These are phyloP conservation scores for Entomortierella parvispora DNA, from an alignment of 192 early-diverging fungal species.

Conservation along the genomic window DNA sequence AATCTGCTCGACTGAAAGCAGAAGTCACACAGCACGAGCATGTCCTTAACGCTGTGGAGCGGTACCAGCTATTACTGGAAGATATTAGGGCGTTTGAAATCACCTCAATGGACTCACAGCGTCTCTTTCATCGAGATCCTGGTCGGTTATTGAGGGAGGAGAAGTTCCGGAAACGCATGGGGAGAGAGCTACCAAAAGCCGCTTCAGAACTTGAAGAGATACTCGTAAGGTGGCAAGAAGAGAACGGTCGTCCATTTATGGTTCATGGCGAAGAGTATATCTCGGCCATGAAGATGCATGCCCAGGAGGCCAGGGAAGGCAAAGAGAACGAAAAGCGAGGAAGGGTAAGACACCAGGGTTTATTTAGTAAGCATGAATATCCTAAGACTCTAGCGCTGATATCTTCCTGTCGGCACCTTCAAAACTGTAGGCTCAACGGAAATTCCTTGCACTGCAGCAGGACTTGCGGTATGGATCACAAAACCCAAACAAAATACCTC, in stretches of 20 bases:
- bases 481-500: constrained; percentile 27
- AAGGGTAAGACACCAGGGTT: constrained; percentile 16
- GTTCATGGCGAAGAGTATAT: constrained; percentile 58
- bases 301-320: constrained; percentile 31
- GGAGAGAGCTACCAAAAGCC: constrained; percentile 56
- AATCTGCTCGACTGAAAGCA: constrained; percentile 48
- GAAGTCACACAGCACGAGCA: constrained; percentile 52
- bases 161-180: constrained; percentile 57
- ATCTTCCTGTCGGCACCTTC: background rate
- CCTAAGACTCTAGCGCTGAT: background rate
- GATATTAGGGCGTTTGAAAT: constrained; percentile 53
- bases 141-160: constrained; percentile 62
- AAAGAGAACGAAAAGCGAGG: constrained; percentile 33
- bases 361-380: background rate
- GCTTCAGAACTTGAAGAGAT: constrained; percentile 48
- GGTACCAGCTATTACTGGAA: constrained; percentile 45
- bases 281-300: constrained; percentile 33
- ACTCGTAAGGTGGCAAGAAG: constrained; percentile 48
- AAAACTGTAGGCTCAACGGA: constrained; percentile 16
- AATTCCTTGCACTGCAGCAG: constrained; percentile 3
- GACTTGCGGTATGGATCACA: constrained; percentile 36
- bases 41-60: constrained; percentile 50
- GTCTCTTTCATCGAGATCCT: constrained; percentile 58
- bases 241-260: constrained; percentile 50
- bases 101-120: constrained; percentile 51